phyloP scores from a whole-genome alignment of 106 monocot genomes.

The Agapanthus africanus region DNA sequence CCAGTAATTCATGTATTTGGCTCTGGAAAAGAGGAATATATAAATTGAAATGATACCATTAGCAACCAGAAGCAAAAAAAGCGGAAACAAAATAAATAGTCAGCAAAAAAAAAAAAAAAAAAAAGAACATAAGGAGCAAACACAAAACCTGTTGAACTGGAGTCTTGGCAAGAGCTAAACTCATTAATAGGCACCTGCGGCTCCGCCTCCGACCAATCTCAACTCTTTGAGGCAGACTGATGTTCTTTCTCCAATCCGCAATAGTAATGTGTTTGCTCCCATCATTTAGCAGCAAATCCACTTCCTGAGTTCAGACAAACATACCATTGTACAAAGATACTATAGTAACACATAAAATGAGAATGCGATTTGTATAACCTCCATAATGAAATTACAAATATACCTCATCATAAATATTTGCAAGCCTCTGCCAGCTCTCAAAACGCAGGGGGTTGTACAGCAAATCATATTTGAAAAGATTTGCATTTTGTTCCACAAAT shows the following conservation, averaged over 20 bases:
- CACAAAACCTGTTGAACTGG: constrained; percentile 45
- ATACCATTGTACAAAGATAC: background rate
- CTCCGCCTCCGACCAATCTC: constrained; percentile 83
- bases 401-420: constrained; percentile 97
- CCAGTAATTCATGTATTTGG: constrained; percentile 86
- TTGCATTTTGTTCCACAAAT: constrained; percentile 92
- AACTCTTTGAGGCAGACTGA: constrained; percentile 61
- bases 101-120: background rate
- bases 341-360: background rate
- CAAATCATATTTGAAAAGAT: constrained; percentile 87
- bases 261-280: constrained; percentile 91
- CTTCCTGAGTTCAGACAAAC: constrained; percentile 43
- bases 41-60: background rate
- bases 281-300: constrained; percentile 93
- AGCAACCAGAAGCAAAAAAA: constrained; percentile 1
- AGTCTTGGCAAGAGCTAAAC: constrained; percentile 72
- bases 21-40: constrained; percentile 26
- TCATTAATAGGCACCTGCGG: constrained; percentile 82
- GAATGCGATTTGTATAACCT: background rate
- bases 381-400: background rate
- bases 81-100: constrained; percentile 2
- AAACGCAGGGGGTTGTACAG: constrained; percentile 88
- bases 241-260: constrained; percentile 73
- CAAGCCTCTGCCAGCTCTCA: constrained; percentile 99
- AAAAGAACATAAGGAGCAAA: background rate